Evolutionary conservation across 2,329 filamentous ascomycete genomes (phyloP).

Genomic region (Dryadomyces sulphureus): DNA sequence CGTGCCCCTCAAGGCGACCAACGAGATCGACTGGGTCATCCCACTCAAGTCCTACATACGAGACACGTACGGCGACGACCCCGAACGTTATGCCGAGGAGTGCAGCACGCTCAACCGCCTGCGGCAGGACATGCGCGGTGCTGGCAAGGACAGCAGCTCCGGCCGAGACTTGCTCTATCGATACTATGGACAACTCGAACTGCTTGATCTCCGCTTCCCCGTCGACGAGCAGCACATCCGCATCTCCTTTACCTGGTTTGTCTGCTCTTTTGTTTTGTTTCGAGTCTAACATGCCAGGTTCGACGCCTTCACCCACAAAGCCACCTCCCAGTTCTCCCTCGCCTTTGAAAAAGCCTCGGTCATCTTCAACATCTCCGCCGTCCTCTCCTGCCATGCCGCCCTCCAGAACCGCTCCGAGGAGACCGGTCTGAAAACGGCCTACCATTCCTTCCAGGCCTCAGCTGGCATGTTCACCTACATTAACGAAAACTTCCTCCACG

Average conservation of each 20-base stretch:
- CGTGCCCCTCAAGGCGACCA: slow-evolving; percentile 81
- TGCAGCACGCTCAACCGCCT: slow-evolving; percentile 86
- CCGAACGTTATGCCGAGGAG: slow-evolving; percentile 89
- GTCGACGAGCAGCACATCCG: slow-evolving; percentile 99
- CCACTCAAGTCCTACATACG: slow-evolving; percentile 90
- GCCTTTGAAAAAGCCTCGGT: slow-evolving; percentile 98
- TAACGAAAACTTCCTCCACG: slow-evolving; percentile 98
- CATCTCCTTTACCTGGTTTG: slow-evolving; percentile 92
- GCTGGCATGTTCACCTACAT: slow-evolving; percentile 99
- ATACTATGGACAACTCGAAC: slow-evolving; percentile 94
- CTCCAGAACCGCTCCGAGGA: slow-evolving; percentile 88
- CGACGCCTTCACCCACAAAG: slow-evolving; percentile 97
- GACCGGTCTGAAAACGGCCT: slow-evolving; percentile 83
- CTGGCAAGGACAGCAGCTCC: slow-evolving; percentile 88
- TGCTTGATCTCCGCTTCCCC: slow-evolving; percentile 86
- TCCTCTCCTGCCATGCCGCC: slow-evolving; percentile 89
- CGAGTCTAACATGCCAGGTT: slow-evolving; percentile 45
- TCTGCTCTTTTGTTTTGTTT: not conserved
- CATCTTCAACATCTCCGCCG: slow-evolving; percentile 98
- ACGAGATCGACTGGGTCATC: slow-evolving; percentile 94
- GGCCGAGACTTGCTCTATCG: slow-evolving; percentile 87
- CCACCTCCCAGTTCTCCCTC: slow-evolving; percentile 91
- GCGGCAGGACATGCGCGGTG: slow-evolving; percentile 95
- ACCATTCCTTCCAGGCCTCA: slow-evolving; percentile 94
- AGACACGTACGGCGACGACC: slow-evolving; percentile 88